Evolutionary conservation across 352 stramenopile species (phyloP).

Genomic region (Phytophthora colocasiae): DNA sequence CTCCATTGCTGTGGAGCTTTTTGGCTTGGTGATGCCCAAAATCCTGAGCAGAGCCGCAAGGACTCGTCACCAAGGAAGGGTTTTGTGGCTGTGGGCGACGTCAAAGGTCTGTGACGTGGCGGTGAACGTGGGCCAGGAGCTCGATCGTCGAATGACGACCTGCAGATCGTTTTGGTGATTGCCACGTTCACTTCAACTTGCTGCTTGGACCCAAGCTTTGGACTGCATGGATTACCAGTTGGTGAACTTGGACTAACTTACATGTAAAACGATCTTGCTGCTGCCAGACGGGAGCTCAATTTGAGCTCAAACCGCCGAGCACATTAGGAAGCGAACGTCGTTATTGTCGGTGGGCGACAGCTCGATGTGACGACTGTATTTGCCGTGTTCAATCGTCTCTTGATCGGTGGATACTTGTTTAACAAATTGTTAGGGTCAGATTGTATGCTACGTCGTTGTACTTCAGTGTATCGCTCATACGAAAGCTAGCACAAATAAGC

Average conservation of each 20-base stretch:
- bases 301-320: neutral
- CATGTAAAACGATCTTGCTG: too few species aligned
- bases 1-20: constrained; percentile 7
- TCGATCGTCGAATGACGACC: neutral
- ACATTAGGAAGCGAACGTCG: neutral
- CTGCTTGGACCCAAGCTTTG: neutral
- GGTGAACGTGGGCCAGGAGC: too few species aligned
- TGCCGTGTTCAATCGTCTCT: constrained; percentile 5
- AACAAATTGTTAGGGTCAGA: too few species aligned
- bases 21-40: constrained; percentile 2
- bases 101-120: too few species aligned
- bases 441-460: too few species aligned
- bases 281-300: too few species aligned
- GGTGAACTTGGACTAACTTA: too few species aligned
- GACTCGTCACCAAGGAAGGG: constrained; percentile 18
- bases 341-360: neutral
- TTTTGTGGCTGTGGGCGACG: constrained; percentile 2
- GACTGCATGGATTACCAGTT: neutral
- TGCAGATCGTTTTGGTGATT: constrained; percentile 23
- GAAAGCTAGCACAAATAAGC: too few species aligned
- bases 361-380: constrained; percentile 5
- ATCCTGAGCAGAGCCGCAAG: constrained; percentile 18
- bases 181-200: constrained; percentile 25
- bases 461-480: too few species aligned
- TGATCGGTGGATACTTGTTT: too few species aligned